Evolutionary conservation across 1,284 basidiomycete species (phyloP).

Genomic region (Thelephora terrestris): DNA sequence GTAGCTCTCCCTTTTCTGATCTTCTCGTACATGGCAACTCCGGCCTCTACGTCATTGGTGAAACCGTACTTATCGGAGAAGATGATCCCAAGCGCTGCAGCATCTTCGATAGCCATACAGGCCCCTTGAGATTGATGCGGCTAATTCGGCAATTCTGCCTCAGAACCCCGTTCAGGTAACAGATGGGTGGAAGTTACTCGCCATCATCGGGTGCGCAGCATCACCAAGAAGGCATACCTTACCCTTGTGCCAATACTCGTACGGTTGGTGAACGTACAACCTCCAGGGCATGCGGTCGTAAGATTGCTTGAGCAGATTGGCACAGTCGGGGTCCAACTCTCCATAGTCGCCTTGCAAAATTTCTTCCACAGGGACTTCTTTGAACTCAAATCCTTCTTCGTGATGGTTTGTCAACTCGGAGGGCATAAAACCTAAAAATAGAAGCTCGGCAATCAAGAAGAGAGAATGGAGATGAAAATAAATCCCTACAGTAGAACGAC

Average conservation of each 20-base stretch:
- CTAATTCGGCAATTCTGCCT: not conserved
- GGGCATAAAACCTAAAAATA: slow-evolving; percentile 23
- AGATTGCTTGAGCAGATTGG: slow-evolving; percentile 21
- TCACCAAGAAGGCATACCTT: slow-evolving; percentile 23
- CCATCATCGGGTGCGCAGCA: slow-evolving; percentile 26
- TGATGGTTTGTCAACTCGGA: slow-evolving; percentile 24
- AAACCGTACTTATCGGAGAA: slow-evolving; percentile 23
- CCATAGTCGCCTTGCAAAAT: slow-evolving; percentile 21
- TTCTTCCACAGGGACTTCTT: slow-evolving; percentile 22
- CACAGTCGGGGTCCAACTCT: slow-evolving; percentile 22
- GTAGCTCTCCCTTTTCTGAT: slow-evolving; percentile 26
- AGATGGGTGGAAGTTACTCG: slow-evolving; percentile 16
- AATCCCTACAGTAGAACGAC: slow-evolving; percentile 21
- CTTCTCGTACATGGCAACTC: slow-evolving; percentile 21
- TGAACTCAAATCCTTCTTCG: slow-evolving; percentile 24
- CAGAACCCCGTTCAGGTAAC: slow-evolving; percentile 6
- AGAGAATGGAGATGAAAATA: not conserved
- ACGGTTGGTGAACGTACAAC: slow-evolving; percentile 25
- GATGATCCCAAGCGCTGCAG: slow-evolving; percentile 26
- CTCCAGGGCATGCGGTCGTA: slow-evolving; percentile 27
- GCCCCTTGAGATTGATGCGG: slow-evolving; percentile 14
- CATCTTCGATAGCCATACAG: slow-evolving; percentile 27
- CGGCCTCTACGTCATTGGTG: slow-evolving; percentile 18
- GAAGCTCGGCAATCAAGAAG: not conserved
- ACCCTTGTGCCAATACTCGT: slow-evolving; percentile 22